phyloP scores from a whole-genome alignment of 495 filamentous ascomycete species.

The Xylona heveae region DNA sequence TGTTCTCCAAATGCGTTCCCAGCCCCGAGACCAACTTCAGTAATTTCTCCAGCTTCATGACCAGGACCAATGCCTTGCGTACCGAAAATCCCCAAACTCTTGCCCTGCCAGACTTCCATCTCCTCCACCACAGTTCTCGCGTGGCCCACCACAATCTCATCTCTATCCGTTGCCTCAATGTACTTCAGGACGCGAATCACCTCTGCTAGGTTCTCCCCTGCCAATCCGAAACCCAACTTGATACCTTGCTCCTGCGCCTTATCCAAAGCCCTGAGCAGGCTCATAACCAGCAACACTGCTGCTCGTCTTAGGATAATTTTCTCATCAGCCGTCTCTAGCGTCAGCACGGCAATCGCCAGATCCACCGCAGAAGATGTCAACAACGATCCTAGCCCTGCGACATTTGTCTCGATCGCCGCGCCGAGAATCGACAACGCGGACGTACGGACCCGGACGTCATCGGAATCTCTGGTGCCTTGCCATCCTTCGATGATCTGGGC shows the following conservation, averaged over 20 bases:
- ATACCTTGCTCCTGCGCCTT: constrained; percentile 26
- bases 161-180: constrained; percentile 44
- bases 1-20: constrained; percentile 16
- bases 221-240: constrained; percentile 38
- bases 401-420: constrained; percentile 40
- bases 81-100: too few species aligned
- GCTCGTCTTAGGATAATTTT: constrained; percentile 54
- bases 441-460: constrained; percentile 58
- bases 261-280: constrained; percentile 44
- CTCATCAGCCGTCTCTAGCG: constrained; percentile 38
- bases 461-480: constrained; percentile 42
- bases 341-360: constrained; percentile 40
- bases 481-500: constrained; percentile 51
- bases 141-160: constrained; percentile 54
- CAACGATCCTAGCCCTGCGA: constrained; percentile 32
- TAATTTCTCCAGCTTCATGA: too few species aligned
- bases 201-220: constrained; percentile 34
- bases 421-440: constrained; percentile 60
- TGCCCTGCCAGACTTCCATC: constrained; percentile 47
- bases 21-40: too few species aligned
- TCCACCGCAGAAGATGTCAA: constrained; percentile 40
- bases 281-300: constrained; percentile 45
- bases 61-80: too few species aligned
- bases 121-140: constrained; percentile 48
- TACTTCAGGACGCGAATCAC: constrained; percentile 42